Base-by-base conservation (phyloP, 2,329 filamentous ascomycete species). In the Clonostachys chloroleuca region DNA sequence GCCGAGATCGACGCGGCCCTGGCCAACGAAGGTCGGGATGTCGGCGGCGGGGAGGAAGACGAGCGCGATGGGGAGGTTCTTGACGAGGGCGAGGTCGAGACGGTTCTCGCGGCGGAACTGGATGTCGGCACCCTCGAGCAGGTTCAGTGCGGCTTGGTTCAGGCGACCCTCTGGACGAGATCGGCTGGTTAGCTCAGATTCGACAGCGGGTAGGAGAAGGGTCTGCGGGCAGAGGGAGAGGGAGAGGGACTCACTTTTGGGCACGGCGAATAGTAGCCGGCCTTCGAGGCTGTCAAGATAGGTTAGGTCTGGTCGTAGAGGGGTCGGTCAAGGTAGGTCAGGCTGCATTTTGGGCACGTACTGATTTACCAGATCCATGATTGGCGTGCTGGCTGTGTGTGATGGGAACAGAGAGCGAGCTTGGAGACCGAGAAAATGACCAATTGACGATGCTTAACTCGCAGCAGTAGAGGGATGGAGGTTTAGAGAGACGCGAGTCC, bases 21-120 rank as follows among this genome's bases (percentile, higher is more conserved):
- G 92, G 48, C 92, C 92, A 43, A 99, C 92, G 63, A 97, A 97
- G 37, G 91, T 96, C 6, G 94, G 94, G 62, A 99, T 99, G 66
- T 99, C 94, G 56, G 91, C 92, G 36, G 92, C 94, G 33, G 94
- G 94, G 24, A 99, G 87, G 76, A 99, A 99, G 63, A 99, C 85
- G 51, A 99, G 87, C 14, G 94, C 94, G 59, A 99, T 90, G 35
- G 89, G 89, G 30, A 94, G 83, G 72, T 99, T 99, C 77, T 96
- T 95, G 63, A 97, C 94, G 24, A 99, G 85, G 14, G 94, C 94
- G 62, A 99, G 96, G 67, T 99, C 94, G 59, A 97, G 88, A 49
- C 94, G 87, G 66, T 87, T 91, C 75, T 96, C 91, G 62, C 94
- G 86, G 66, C 89, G 86, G 75, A 99, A 99, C 68, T 99, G 91